Percentiles rank a stretch among this genome's conserved stretches.
Evolutionary conservation across 2,329 filamentous ascomycete species (phyloP).

Genomic region (Diaporthe ampelina): DNA sequence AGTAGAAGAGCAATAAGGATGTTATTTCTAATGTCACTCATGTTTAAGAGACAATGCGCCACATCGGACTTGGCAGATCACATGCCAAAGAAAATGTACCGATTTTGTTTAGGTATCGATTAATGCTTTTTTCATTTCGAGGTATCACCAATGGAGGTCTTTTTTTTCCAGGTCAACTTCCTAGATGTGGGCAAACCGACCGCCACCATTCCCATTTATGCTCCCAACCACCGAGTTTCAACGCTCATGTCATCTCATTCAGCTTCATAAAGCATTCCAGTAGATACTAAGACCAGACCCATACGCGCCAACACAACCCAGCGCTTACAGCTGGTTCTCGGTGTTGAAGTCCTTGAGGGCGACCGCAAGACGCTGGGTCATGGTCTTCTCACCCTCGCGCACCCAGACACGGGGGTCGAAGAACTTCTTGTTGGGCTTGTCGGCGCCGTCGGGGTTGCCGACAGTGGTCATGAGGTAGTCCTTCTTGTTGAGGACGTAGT

Average conservation of each 20-base stretch:
- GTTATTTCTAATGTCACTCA: slow-evolving; percentile 5
- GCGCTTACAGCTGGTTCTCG: slow-evolving; percentile 78
- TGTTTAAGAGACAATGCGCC: neutral
- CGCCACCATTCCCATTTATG: slow-evolving; percentile 1
- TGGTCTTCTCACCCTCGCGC: slow-evolving; percentile 96
- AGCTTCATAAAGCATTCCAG: slow-evolving; percentile 15
- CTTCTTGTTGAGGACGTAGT: slow-evolving; percentile 95
- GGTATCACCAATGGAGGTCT: slow-evolving; percentile 13
- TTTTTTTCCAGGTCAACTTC: slow-evolving; percentile 27
- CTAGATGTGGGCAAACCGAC: slow-evolving; percentile 26
- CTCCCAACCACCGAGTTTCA: slow-evolving; percentile 2
- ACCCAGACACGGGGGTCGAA: slow-evolving; percentile 95
- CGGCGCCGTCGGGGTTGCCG: slow-evolving; percentile 88
- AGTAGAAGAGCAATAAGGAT: slow-evolving; percentile 1
- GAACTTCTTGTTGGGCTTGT: slow-evolving; percentile 99
- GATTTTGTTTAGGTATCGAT: slow-evolving; percentile 1
- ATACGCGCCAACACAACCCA: neutral
- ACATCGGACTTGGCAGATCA: neutral
- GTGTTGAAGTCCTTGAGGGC: slow-evolving; percentile 95
- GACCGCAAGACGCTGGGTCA: slow-evolving; percentile 83
- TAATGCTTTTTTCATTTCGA: slow-evolving; percentile 29
- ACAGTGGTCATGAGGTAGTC: slow-evolving; percentile 90
- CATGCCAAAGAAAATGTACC: neutral
- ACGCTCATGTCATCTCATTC: slow-evolving; percentile 27
- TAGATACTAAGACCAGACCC: neutral